phyloP scores from a whole-genome alignment of 208 protist genomes.

The Leishmania tarentolae region DNA sequence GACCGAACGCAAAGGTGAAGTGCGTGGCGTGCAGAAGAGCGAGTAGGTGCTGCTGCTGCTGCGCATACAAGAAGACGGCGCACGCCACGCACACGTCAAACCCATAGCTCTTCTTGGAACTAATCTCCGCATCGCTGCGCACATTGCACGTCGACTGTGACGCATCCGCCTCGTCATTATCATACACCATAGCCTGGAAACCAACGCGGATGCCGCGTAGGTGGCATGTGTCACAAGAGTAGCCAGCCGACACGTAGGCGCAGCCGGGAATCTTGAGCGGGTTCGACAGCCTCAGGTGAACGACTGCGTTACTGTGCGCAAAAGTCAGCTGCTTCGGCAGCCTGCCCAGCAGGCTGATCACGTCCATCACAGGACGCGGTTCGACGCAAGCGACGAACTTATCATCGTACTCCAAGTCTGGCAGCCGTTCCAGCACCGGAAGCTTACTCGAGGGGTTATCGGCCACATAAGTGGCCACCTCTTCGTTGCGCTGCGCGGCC shows the following conservation, averaged over 20 bases:
- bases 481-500: slow-evolving; percentile 33
- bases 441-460: slow-evolving; percentile 10
- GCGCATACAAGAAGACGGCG: slow-evolving; percentile 55
- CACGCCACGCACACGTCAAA: slow-evolving; percentile 78
- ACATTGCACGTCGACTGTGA: slow-evolving; percentile 7
- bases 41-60: slow-evolving; percentile 27
- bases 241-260: slow-evolving; percentile 34
- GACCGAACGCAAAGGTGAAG: slow-evolving; percentile 35
- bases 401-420: slow-evolving; percentile 44
- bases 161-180: slow-evolving; percentile 24
- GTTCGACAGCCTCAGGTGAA: slow-evolving; percentile 56
- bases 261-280: slow-evolving; percentile 50
- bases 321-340: slow-evolving; percentile 52
- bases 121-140: slow-evolving; percentile 50
- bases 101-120: slow-evolving; percentile 34
- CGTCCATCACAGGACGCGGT: slow-evolving; percentile 26
- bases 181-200: slow-evolving; percentile 68
- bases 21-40: slow-evolving; percentile 26
- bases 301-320: slow-evolving; percentile 39
- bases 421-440: slow-evolving; percentile 18
- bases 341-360: slow-evolving; percentile 23
- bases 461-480: slow-evolving; percentile 8
- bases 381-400: slow-evolving; percentile 36
- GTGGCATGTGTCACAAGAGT: slow-evolving; percentile 63
- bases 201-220: slow-evolving; percentile 37